Evolutionary conservation across 2,329 filamentous ascomycete species (phyloP).

Genomic region (Pseudogymnoascus sp.): DNA sequence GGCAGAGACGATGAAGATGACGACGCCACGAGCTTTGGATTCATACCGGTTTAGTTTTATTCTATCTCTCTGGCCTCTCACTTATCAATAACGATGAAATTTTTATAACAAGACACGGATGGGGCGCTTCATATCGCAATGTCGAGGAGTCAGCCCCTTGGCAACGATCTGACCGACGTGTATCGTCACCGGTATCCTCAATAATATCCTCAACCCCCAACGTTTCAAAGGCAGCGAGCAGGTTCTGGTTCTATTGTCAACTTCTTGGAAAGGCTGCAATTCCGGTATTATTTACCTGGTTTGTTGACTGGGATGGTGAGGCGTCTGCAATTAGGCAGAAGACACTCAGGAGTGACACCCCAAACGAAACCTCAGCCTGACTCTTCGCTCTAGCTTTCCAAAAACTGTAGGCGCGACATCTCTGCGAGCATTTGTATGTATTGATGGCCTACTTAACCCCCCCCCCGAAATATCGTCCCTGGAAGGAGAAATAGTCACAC

Average conservation of each 20-base stretch:
- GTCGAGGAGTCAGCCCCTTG: background rate
- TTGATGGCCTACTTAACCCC: background rate
- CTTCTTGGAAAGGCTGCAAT: background rate
- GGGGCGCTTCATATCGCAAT: background rate
- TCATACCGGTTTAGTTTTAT: background rate
- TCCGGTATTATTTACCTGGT: background rate
- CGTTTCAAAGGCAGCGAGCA: background rate
- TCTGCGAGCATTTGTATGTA: background rate
- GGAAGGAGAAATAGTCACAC: background rate
- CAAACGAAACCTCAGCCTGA: background rate
- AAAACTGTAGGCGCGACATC: background rate
- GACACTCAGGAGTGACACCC: background rate
- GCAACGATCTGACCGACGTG: background rate
- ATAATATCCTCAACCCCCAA: background rate
- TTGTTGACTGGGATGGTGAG: background rate
- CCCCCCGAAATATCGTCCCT: too few relatives aligned
- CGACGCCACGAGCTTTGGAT: background rate
- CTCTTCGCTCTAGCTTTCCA: background rate
- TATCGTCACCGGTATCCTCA: background rate
- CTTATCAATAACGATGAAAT: background rate
- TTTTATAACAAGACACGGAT: background rate
- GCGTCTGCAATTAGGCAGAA: background rate
- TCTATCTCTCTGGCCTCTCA: background rate
- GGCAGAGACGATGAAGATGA: background rate
- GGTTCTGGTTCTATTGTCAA: background rate